Percentiles rank a stretch among this genome's conserved stretches.
phyloP scores from a whole-genome alignment of 2,329 filamentous ascomycete species.

The Pyricularia sp. region DNA sequence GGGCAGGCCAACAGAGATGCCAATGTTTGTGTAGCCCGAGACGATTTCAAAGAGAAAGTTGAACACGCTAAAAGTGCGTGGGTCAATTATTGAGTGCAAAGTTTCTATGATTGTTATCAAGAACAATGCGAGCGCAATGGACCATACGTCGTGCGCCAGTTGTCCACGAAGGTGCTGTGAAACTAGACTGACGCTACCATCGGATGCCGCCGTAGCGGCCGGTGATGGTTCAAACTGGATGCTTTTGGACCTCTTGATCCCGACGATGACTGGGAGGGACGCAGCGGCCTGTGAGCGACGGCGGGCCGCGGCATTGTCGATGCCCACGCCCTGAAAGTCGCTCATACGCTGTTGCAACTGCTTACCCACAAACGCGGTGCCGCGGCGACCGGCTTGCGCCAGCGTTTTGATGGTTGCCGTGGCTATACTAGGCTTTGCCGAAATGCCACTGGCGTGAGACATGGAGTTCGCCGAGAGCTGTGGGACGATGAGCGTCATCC shows the following conservation, averaged over 20 bases:
- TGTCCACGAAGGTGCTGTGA: constrained; percentile 47
- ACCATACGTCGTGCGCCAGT: constrained; percentile 55
- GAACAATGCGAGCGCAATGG: constrained; percentile 46
- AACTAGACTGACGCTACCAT: constrained; percentile 10
- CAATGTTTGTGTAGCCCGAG: constrained; percentile 45
- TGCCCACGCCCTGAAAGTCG: constrained; percentile 13
- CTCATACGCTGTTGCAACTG: constrained; percentile 14
- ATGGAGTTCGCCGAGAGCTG: constrained; percentile 3
- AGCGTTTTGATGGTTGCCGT: constrained; percentile 6
- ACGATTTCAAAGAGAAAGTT: constrained; percentile 47
- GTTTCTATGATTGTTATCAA: constrained; percentile 49
- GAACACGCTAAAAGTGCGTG: constrained; percentile 42
- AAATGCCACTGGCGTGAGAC: constrained; percentile 1
- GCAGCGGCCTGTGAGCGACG: not conserved
- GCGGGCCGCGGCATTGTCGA: constrained; percentile 7
- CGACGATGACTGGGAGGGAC: constrained; percentile 4
- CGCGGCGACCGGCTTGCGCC: constrained; percentile 7
- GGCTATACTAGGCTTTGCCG: not conserved
- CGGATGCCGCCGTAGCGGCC: constrained; percentile 3
- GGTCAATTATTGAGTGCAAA: constrained; percentile 35
- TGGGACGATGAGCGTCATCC: not conserved
- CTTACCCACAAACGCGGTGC: constrained; percentile 17
- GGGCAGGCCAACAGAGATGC: constrained; percentile 37
- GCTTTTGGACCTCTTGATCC: constrained; percentile 1
- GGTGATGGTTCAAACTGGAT: constrained; percentile 4